Base-by-base conservation (phyloP, 768 basidiomycete genomes). In the Termitomyces sp. region DNA sequence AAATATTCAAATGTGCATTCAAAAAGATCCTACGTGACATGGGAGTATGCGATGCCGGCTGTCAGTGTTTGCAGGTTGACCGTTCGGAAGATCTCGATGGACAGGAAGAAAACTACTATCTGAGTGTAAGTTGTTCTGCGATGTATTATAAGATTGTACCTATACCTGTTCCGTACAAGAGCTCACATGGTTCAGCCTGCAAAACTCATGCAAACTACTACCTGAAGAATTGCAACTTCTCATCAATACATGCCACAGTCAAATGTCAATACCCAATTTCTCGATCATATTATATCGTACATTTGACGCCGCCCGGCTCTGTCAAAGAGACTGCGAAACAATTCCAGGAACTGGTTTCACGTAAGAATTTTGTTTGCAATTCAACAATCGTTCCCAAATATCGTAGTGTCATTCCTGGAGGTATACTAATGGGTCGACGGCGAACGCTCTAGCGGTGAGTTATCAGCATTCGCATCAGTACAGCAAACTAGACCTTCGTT, bases 201-300 rank as follows among this genome's bases (percentile, higher is more conserved):
- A n/a, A 57, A 60, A 19, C 16, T 17, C 23, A 23, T 17, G 32
- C 16, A 7, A 34, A 47, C 32, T 32, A 11, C 27, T 37, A 2
- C 25, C 3, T 35, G 21, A 25, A 23, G 8, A 32, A 23, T 16
- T 17, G 1, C 9, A 28, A 2, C 47, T 32, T 49, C 34, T 35
- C 37, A 7, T 14, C 34, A 17, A 37, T 17, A 39, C 23, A 25
- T 19, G 37, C 23, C 46, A 52, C 27, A 54, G 57, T 35, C 52
- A 1, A 51, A 39, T 23, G 16, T 42, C 19, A 68, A 56, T 43
- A 78, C 68, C 28, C 64, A 65, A n/a, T 71, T 64, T 11, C 67
- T 89, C 11, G 88, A 90, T 59, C 88, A 90, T 60, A 81, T 90
- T 55, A 90, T 60, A 81, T 90, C 55, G 79, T 90, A 0, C 82